A percentile compares a stretch with the other conserved stretches of the same genome.
These are phyloP conservation scores for Trichoderma asperellum DNA, from an alignment of 2,329 filamentous ascomycete genomes.

Conservation along the genomic window DNA sequence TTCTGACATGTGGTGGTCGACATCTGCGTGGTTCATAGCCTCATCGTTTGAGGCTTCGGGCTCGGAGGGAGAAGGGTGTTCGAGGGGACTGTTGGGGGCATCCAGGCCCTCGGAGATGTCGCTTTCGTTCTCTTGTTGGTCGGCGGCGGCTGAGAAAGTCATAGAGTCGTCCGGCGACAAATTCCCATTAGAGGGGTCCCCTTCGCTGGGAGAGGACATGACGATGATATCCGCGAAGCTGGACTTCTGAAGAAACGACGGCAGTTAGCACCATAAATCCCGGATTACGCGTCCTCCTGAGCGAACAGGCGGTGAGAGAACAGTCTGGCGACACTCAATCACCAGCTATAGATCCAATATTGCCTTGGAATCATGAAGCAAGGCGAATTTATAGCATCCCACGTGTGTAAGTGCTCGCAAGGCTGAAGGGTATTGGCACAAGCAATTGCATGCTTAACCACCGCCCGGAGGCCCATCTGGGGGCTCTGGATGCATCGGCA, in stretches of 20 bases:
- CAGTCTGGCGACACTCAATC: conserved; percentile 39
- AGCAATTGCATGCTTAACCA: conserved; percentile 49
- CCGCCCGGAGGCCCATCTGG: conserved; percentile 32
- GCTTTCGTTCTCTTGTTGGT: conserved; percentile 58
- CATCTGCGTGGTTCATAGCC: conserved; percentile 46
- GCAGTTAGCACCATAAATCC: conserved; percentile 41
- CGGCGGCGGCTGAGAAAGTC: conserved; percentile 45
- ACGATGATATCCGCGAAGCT: conserved; percentile 64
- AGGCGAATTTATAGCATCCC: conserved; percentile 50
- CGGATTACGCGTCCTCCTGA: conserved; percentile 30
- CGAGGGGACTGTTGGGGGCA: conserved; percentile 61
- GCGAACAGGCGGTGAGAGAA: conserved; percentile 33
- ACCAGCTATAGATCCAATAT: conserved; percentile 30
- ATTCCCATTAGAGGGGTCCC: conserved; percentile 69
- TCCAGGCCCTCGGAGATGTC: conserved; percentile 67
- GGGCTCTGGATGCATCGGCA: conserved; percentile 38
- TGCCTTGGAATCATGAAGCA: conserved; percentile 38
- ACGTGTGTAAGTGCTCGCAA: conserved; percentile 51
- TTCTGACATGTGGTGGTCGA: conserved; percentile 49
- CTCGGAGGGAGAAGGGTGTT: conserved; percentile 49
- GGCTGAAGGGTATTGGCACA: conserved; percentile 50
- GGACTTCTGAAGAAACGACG: conserved; percentile 49
- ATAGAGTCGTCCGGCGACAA: conserved; percentile 57
- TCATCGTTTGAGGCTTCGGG: conserved; percentile 49
- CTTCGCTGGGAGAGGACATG: conserved; percentile 66